A percentile compares a stretch with the other conserved stretches of the same genome.
Conservation (phyloP, 2,329 filamentous ascomycete species). For the Bimuria novae-zelandiae region DNA sequence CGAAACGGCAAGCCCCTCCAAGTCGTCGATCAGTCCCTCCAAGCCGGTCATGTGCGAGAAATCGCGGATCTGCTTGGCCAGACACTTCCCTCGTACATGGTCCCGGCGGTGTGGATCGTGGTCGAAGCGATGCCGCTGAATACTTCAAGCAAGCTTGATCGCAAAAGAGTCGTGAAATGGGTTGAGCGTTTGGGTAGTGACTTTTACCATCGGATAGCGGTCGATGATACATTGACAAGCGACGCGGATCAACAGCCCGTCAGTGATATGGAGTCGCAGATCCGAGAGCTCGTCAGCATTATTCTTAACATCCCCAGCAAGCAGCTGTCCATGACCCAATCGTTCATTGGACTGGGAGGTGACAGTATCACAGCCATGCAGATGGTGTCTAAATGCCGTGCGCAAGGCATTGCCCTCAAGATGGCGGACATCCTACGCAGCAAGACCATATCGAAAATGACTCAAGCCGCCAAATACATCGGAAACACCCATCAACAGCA, state of each 20-base stretch:
- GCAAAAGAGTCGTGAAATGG: neutral
- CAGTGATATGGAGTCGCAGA: neutral
- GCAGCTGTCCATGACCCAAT: neutral
- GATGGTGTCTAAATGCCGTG: neutral
- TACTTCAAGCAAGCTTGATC: slow-evolving; percentile 21
- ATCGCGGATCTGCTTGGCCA: neutral
- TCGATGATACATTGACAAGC: neutral
- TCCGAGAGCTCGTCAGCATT: neutral
- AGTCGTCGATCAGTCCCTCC: neutral
- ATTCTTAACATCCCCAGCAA: slow-evolving; percentile 2
- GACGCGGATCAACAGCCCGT: neutral
- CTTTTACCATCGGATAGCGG: slow-evolving; percentile 1
- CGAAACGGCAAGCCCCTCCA: slow-evolving; percentile 1
- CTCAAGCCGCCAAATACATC: neutral
- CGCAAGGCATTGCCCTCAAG: slow-evolving; percentile 3
- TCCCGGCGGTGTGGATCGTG: slow-evolving; percentile 11
- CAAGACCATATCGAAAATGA: neutral
- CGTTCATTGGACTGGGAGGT: neutral
- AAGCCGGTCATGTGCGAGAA: slow-evolving; percentile 2
- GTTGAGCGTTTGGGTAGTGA: neutral
- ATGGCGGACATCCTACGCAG: slow-evolving; percentile 12
- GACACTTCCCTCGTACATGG: slow-evolving; percentile 7
- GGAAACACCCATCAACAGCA: neutral
- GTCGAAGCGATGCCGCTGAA: slow-evolving; percentile 17
- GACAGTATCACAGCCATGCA: slow-evolving; percentile 2